These are phyloP conservation scores for Graphilbum sp. DNA, from an alignment of 2,329 filamentous ascomycete genomes.

Conservation along the genomic window DNA sequence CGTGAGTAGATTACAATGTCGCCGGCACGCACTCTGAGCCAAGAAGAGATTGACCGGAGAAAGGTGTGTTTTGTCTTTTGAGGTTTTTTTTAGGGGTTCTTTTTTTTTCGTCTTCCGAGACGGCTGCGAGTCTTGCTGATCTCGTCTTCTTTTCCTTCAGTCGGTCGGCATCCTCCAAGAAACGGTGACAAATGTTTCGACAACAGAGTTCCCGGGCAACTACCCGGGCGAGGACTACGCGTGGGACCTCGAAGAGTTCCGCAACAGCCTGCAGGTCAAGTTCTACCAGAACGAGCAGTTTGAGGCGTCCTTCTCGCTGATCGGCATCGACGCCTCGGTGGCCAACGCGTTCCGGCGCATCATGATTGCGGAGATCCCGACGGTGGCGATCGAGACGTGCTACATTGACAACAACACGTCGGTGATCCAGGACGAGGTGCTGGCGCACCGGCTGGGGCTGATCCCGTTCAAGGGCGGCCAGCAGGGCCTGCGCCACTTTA, in stretches of 20 bases:
- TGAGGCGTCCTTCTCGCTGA: conserved; percentile 75
- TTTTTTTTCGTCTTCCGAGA: too few relatives aligned
- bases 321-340: conserved; percentile 81
- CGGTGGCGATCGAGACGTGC: conserved; percentile 83
- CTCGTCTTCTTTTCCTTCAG: conserved; percentile 23
- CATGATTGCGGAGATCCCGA: conserved; percentile 84
- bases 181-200: conserved; percentile 76
- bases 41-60: conserved; percentile 43
- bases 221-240: conserved; percentile 65
- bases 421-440: conserved; percentile 93
- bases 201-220: conserved; percentile 84
- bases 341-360: conserved; percentile 97
- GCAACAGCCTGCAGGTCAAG: conserved; percentile 33
- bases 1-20: too few relatives aligned
- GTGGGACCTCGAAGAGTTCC: conserved; percentile 29
- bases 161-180: conserved; percentile 78
- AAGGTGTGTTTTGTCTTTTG: conserved; percentile 29
- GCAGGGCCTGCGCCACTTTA: conserved; percentile 57
- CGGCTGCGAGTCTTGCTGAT: too few relatives aligned
- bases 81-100: too few relatives aligned
- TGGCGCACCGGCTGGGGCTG: conserved; percentile 76
- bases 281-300: conserved; percentile 71
- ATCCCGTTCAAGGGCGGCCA: conserved; percentile 73
- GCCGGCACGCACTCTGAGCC: conserved; percentile 23
- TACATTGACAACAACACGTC: conserved; percentile 95